Evolutionary conservation across 805 yeast species (phyloP).

Genomic region (Hanseniaspora pseudoguilliermondii): DNA sequence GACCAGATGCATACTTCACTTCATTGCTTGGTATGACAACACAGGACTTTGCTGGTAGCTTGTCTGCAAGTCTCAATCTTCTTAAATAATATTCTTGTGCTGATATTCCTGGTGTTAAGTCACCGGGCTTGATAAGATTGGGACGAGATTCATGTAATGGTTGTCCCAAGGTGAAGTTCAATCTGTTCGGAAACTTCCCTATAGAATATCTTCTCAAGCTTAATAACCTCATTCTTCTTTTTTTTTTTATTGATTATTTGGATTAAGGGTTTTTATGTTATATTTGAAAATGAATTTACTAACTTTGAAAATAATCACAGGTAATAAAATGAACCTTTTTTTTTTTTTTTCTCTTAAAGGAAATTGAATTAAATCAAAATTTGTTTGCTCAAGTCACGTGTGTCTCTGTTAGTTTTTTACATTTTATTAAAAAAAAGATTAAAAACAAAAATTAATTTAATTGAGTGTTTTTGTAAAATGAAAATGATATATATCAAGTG

Average conservation of each 20-base stretch:
- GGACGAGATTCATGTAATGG: constrained; percentile 81
- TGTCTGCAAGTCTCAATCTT: constrained; percentile 43
- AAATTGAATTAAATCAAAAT: not conserved
- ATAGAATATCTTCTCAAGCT: not conserved
- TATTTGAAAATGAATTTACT: not conserved
- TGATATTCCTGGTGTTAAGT: constrained; percentile 76
- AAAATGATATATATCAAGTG: too few species aligned
- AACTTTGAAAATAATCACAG: too few species aligned
- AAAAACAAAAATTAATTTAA: too few species aligned
- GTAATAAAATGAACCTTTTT: not conserved
- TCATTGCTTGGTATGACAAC: constrained; percentile 65
- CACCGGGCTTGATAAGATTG: constrained; percentile 57
- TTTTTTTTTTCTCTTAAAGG: too few species aligned
- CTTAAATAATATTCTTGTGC: constrained; percentile 72
- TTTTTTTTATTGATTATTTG: not conserved
- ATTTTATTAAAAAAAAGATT: not conserved
- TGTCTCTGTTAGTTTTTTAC: not conserved
- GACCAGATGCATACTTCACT: constrained; percentile 71
- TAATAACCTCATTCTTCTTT: not conserved
- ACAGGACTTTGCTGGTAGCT: constrained; percentile 49
- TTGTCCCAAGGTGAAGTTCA: constrained; percentile 46
- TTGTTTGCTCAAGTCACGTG: not conserved
- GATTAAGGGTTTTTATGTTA: not conserved
- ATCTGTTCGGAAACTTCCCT: constrained; percentile 4
- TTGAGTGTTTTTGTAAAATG: too few species aligned